A percentile compares a stretch with the other conserved stretches of the same genome.
phyloP scores from a whole-genome alignment of 2,329 filamentous ascomycete species.

The Bertia moriformis region DNA sequence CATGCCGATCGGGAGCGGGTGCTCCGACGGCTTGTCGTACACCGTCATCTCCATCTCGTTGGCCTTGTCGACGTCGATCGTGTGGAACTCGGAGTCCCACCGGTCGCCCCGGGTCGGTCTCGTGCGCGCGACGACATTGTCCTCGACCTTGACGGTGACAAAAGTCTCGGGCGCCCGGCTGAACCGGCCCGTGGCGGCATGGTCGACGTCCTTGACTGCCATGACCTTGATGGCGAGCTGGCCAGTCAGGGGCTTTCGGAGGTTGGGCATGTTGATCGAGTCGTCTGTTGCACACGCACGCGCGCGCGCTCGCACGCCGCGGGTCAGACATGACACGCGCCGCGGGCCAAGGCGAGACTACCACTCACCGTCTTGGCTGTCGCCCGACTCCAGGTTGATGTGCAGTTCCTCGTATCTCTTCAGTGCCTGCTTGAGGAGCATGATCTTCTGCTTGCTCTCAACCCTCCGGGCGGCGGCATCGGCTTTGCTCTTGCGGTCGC shows the following conservation, averaged over 20 bases:
- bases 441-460: conserved; percentile 96
- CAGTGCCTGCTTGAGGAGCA: conserved; percentile 83
- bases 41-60: conserved; percentile 97
- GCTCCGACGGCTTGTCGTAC: conserved; percentile 86
- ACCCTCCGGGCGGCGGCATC: conserved; percentile 81
- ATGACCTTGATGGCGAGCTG: conserved; percentile 75
- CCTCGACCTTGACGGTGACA: conserved; percentile 91
- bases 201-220: conserved; percentile 86
- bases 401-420: conserved; percentile 96
- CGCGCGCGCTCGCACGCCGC: conserved; percentile 6
- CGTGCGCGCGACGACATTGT: conserved; percentile 77
- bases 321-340: conserved; percentile 1
- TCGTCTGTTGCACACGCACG: conserved; percentile 72
- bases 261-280: conserved; percentile 84
- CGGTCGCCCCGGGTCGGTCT: conserved; percentile 71
- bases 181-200: conserved; percentile 72
- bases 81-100: conserved; percentile 85
- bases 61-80: conserved; percentile 89
- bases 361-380: conserved; percentile 63
- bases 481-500: conserved; percentile 84
- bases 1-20: conserved; percentile 83
- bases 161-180: conserved; percentile 87
- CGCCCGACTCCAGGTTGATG: conserved; percentile 72
- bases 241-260: conserved; percentile 89
- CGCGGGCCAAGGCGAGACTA: background rate